Percentiles rank a stretch among this genome's conserved stretches.
phyloP scores from a whole-genome alignment of 305 asterid species.

The Fraxinus platypoda region DNA sequence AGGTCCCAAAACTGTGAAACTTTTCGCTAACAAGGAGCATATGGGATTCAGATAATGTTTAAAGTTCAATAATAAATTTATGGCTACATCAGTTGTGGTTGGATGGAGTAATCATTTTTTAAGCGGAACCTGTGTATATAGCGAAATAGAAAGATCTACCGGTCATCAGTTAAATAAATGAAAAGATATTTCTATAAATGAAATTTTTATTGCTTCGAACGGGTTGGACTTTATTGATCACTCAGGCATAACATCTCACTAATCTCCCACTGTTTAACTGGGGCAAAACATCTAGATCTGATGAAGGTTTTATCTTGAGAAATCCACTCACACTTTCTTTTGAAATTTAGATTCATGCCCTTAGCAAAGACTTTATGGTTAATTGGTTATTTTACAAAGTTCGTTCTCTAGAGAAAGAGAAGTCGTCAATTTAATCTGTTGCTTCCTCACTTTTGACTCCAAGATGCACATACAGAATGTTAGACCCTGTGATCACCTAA shows the following conservation, averaged over 20 bases:
- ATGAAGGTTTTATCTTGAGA: neutral
- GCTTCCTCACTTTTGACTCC: neutral
- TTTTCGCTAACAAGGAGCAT: constrained; percentile 86
- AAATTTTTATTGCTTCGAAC: neutral
- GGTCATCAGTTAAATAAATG: neutral
- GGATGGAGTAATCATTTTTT: neutral
- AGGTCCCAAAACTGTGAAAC: constrained; percentile 91
- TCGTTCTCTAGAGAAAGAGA: neutral
- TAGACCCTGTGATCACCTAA: no score
- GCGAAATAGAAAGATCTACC: neutral
- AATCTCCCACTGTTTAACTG: neutral
- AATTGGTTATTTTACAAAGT: neutral
- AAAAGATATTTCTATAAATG: no score
- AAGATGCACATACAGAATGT: no score
- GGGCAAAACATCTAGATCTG: neutral
- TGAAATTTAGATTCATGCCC: neutral
- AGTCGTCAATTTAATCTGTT: no score
- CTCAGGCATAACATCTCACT: neutral
- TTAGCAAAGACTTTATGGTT: neutral
- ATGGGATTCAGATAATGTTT: constrained; percentile 84
- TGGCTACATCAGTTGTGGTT: neutral
- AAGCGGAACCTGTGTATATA: neutral
- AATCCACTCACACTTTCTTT: neutral
- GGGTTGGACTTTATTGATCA: neutral
- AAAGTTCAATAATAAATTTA: neutral